phyloP scores from a whole-genome alignment of 805 yeast genomes.

The Jamesozyma piceae region DNA sequence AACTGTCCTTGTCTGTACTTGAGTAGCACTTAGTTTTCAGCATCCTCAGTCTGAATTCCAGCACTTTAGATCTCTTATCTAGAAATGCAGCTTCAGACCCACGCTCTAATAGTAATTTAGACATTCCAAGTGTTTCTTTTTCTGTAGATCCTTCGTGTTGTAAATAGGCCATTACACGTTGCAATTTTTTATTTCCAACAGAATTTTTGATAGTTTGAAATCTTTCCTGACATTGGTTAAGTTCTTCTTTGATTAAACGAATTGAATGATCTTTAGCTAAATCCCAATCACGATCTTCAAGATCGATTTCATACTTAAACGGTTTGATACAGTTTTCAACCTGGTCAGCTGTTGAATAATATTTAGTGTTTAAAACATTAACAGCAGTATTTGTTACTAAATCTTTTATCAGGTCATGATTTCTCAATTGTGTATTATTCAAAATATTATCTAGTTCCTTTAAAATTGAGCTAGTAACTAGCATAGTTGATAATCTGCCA shows the following conservation, averaged over 20 bases:
- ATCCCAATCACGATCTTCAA: conserved; percentile 92
- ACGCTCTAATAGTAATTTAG: conserved; percentile 58
- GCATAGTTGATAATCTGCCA: conserved; percentile 78
- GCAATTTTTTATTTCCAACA: conserved; percentile 76
- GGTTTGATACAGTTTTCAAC: conserved; percentile 98
- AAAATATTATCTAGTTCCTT: conserved; percentile 70
- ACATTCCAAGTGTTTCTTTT: conserved; percentile 71
- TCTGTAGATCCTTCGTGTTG: conserved; percentile 25
- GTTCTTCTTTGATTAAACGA: conserved; percentile 68
- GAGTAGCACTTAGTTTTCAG: conserved; percentile 66
- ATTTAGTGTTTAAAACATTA: conserved; percentile 66
- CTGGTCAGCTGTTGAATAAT: conserved; percentile 90
- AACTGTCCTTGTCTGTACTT: conserved; percentile 74
- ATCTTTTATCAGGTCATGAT: conserved; percentile 78
- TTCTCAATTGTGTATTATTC: conserved; percentile 62
- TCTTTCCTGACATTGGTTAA: conserved; percentile 67
- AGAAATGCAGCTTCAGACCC: conserved; percentile 83
- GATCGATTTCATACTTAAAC: conserved; percentile 91
- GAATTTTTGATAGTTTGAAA: conserved; percentile 50
- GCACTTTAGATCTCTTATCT: conserved; percentile 57
- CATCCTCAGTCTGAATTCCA: conserved; percentile 68
- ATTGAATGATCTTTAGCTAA: conserved; percentile 71
- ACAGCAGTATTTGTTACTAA: conserved; percentile 80
- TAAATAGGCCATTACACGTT: conserved; percentile 71
- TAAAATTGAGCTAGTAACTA: conserved; percentile 71